Evolutionary conservation across 140 eudicot genomes (phyloP).

Genomic region (Erigeron philadelphicus): DNA sequence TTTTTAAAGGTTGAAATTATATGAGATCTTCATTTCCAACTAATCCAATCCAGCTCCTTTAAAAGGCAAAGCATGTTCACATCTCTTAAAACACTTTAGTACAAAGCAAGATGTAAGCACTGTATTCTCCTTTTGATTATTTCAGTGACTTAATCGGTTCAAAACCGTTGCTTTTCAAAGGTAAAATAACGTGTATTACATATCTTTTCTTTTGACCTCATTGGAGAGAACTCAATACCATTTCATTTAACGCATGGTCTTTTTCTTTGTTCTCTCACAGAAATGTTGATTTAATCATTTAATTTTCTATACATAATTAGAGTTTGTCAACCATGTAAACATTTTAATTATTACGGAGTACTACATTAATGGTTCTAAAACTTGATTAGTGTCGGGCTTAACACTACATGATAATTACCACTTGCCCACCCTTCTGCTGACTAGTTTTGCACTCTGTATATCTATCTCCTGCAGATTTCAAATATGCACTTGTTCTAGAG

Average conservation of each 20-base stretch:
- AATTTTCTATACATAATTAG: background rate
- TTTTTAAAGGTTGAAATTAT: background rate
- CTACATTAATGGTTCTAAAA: background rate
- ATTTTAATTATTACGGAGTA: background rate
- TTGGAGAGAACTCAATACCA: background rate
- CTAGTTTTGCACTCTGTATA: background rate
- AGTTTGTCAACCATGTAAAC: background rate
- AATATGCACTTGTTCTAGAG: constrained; percentile 80
- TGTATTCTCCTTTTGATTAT: background rate
- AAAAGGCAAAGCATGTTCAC: background rate
- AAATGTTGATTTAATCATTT: background rate
- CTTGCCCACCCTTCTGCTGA: background rate
- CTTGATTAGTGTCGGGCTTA: background rate
- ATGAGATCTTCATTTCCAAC: background rate
- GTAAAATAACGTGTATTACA: background rate
- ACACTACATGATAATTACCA: background rate
- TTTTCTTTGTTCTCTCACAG: background rate
- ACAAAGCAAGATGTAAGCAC: too few species aligned
- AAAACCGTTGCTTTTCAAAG: background rate
- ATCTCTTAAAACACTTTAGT: constrained; percentile 3
- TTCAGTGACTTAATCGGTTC: background rate
- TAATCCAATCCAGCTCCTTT: background rate
- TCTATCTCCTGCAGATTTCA: constrained; percentile 61
- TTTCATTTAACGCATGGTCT: background rate
- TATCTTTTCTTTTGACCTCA: background rate